Conservation (phyloP, 352 stramenopile species). For the Pythium insidiosum region DNA sequence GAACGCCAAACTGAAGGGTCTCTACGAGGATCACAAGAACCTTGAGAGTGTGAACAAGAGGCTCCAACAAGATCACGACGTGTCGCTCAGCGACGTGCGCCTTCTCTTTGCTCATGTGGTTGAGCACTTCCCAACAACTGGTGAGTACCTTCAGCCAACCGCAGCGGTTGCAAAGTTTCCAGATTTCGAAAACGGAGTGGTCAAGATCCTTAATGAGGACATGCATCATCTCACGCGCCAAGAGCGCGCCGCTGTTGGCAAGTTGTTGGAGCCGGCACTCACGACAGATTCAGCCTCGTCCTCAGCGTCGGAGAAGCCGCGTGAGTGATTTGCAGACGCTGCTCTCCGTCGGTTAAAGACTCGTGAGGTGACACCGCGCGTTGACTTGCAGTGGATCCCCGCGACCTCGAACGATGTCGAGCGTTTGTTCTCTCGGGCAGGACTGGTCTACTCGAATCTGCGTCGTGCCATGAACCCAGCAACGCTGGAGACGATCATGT, state of each 20-base stretch:
- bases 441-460: neutral
- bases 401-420: constrained; percentile 7
- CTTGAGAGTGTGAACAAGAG: constrained; percentile 14
- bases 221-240: neutral
- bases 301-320: neutral
- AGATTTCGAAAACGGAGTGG: constrained; percentile 1
- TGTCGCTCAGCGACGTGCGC: constrained; percentile 2
- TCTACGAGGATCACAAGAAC: constrained; percentile 11
- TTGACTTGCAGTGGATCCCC: constrained; percentile 5
- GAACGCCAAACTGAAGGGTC: constrained; percentile 1
- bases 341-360: neutral
- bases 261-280: neutral
- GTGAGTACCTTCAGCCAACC: neutral
- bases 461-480: neutral
- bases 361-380: neutral
- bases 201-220: neutral
- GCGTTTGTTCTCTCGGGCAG: constrained; percentile 2
- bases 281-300: neutral
- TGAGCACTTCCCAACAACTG: neutral
- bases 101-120: neutral
- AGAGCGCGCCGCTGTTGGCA: neutral
- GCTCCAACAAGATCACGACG: neutral
- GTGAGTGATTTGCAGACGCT: neutral
- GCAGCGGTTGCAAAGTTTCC: neutral
- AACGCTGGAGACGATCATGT: constrained; percentile 1